Conservation (phyloP, 257 asterid genomes). For the Verbascum thapsus region DNA sequence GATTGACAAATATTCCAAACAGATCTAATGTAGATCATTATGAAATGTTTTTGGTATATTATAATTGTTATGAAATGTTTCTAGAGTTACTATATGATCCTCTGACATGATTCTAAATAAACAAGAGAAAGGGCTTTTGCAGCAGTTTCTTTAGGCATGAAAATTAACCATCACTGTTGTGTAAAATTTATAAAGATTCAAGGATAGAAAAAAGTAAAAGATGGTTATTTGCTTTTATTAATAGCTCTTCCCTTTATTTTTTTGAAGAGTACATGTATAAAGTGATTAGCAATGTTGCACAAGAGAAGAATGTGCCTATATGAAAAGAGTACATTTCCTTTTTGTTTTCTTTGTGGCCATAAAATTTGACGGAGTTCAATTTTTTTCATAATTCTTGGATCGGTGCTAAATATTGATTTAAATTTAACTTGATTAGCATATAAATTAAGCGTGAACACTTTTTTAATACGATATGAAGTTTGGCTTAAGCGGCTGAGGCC, state of each 20-base stretch:
- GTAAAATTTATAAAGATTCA: slow-evolving; percentile 35
- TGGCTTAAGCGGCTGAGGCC: no score
- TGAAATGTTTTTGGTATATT: slow-evolving; percentile 31
- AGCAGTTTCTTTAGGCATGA: slow-evolving; percentile 45
- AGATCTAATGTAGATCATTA: slow-evolving; percentile 45
- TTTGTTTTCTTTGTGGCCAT: slow-evolving; percentile 31
- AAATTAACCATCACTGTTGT: slow-evolving; percentile 58
- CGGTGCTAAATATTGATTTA: no score
- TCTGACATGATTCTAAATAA: slow-evolving; percentile 43
- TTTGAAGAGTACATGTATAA: slow-evolving; percentile 8
- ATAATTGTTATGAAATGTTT: slow-evolving; percentile 36
- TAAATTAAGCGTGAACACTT: no score
- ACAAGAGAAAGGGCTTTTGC: slow-evolving; percentile 37
- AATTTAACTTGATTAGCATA: no score
- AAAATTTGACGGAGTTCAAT: slow-evolving; percentile 24
- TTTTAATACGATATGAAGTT: no score
- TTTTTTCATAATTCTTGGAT: no score
- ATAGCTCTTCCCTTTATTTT: slow-evolving; percentile 26
- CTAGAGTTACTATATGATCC: slow-evolving; percentile 33
- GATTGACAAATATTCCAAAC: slow-evolving; percentile 63
- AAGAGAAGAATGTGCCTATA: slow-evolving; percentile 21
- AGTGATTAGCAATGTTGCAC: slow-evolving; percentile 33
- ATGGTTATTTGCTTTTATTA: slow-evolving; percentile 36
- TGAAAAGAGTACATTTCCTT: slow-evolving; percentile 26
- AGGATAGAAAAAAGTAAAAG: slow-evolving; percentile 40